Percentiles rank a stretch among this genome's conserved stretches.
These are phyloP conservation scores for Epichloe uncinata DNA, from an alignment of 2,329 filamentous ascomycete species.

Conservation along the genomic window DNA sequence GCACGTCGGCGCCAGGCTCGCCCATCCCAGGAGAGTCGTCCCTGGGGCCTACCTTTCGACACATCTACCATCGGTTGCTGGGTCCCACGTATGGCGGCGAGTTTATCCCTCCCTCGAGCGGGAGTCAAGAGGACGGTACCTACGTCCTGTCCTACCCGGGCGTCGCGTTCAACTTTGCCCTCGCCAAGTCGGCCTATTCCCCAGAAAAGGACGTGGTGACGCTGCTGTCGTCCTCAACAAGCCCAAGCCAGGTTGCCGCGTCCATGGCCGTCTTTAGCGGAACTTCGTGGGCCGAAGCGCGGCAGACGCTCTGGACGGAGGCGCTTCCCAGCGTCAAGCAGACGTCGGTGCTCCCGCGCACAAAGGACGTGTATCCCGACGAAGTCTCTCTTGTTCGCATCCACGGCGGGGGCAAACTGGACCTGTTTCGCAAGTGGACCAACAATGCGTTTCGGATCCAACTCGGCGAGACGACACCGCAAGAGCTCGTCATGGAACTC, in stretches of 20 bases:
- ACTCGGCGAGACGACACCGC: slow-evolving; percentile 77
- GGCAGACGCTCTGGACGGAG: slow-evolving; percentile 63
- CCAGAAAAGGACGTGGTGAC: slow-evolving; percentile 71
- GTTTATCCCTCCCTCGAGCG: slow-evolving; percentile 56
- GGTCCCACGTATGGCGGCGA: slow-evolving; percentile 91
- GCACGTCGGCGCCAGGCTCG: slow-evolving; percentile 21
- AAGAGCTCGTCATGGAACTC: slow-evolving; percentile 81
- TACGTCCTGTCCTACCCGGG: slow-evolving; percentile 93
- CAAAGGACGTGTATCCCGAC: slow-evolving; percentile 69
- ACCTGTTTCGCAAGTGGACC: slow-evolving; percentile 61
- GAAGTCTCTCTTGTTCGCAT: slow-evolving; percentile 74
- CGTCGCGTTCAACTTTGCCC: slow-evolving; percentile 80
- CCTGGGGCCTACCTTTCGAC: slow-evolving; percentile 63
- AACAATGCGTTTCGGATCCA: slow-evolving; percentile 55
- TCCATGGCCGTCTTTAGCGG: slow-evolving; percentile 89
- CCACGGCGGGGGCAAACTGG: slow-evolving; percentile 63
- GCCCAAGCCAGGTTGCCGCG: slow-evolving; percentile 59
- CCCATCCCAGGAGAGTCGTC: slow-evolving; percentile 20
- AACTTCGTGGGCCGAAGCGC: slow-evolving; percentile 76
- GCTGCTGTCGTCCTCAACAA: slow-evolving; percentile 65
- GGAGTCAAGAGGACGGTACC: slow-evolving; percentile 44
- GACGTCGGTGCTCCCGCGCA: slow-evolving; percentile 53
- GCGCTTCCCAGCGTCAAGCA: slow-evolving; percentile 61
- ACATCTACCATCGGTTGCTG: slow-evolving; percentile 87
- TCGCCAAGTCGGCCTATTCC: slow-evolving; percentile 62